These are phyloP conservation scores for Dendrobium catenatum DNA, from an alignment of 106 monocot species.

Conservation along the genomic window DNA sequence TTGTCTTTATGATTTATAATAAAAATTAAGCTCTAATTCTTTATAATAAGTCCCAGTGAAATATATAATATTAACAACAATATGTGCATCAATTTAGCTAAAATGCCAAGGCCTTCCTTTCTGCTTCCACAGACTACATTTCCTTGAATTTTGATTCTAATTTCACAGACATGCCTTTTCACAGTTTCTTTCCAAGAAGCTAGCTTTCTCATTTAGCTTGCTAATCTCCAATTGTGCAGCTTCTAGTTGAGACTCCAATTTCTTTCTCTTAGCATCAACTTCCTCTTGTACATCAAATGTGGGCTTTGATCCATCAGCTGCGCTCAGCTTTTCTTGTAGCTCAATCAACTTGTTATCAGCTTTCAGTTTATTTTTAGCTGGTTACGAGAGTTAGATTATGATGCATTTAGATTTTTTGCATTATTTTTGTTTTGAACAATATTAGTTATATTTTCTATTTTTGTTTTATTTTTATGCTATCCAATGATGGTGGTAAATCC, in stretches of 20 bases:
- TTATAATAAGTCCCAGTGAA: too few species aligned
- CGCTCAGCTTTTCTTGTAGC: conserved; percentile 17
- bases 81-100: conserved; percentile 3
- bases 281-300: conserved; percentile 10
- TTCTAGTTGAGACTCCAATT: conserved; percentile 35
- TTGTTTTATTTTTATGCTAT: too few species aligned
- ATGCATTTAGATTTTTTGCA: too few species aligned
- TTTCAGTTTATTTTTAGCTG: conserved; percentile 14
- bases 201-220: conserved; percentile 8
- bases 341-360: conserved; percentile 20
- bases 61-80: too few species aligned
- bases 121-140: conserved; percentile 20
- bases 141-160: conserved; percentile 2
- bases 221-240: conserved; percentile 19
- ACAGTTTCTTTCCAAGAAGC: too few species aligned
- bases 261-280: conserved; percentile 17
- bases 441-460: too few species aligned
- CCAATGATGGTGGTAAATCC: too few species aligned
- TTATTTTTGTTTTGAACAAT: too few species aligned
- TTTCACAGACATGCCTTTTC: too few species aligned
- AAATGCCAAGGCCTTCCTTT: conserved; percentile 19
- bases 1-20: too few species aligned
- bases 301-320: conserved; percentile 7
- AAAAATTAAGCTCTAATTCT: too few species aligned
- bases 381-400: conserved; percentile 13